Evolutionary conservation across 2,329 filamentous ascomycete genomes (phyloP).

Genomic region (Pseudogymnoascus sp.): DNA sequence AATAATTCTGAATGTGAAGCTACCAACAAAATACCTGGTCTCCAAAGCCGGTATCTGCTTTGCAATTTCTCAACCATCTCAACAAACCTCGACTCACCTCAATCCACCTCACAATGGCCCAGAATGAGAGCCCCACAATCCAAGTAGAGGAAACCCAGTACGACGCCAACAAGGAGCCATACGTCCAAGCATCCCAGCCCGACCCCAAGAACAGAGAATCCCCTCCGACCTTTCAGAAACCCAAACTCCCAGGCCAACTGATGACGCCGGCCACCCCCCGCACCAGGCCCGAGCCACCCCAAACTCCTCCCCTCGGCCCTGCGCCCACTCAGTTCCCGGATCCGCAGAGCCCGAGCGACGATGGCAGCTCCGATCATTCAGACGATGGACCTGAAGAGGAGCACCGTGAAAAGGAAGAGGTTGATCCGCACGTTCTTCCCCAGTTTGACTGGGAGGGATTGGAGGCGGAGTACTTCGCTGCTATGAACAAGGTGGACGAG

Average conservation of each 20-base stretch:
- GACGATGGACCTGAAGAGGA: not conserved
- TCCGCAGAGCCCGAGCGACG: not conserved
- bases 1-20: conserved; percentile 1
- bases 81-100: not conserved
- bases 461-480: conserved; percentile 57
- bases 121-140: not conserved
- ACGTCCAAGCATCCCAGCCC: not conserved
- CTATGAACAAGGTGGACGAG: conserved; percentile 53
- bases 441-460: conserved; percentile 73
- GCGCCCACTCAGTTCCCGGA: not conserved
- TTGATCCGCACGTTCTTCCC: conserved; percentile 17
- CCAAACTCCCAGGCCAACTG: not conserved
- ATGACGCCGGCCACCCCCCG: not conserved
- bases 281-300: not conserved
- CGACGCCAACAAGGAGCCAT: not conserved
- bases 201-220: not conserved
- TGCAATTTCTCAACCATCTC: not conserved
- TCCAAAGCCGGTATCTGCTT: not conserved
- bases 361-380: not conserved
- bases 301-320: not conserved
- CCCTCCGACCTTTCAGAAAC: not conserved
- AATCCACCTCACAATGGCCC: not conserved
- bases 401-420: not conserved
- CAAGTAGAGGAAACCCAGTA: conserved; percentile 1
- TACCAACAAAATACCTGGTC: not conserved